phyloP scores from a whole-genome alignment of 345 rosid species.

The Viola odorata region DNA sequence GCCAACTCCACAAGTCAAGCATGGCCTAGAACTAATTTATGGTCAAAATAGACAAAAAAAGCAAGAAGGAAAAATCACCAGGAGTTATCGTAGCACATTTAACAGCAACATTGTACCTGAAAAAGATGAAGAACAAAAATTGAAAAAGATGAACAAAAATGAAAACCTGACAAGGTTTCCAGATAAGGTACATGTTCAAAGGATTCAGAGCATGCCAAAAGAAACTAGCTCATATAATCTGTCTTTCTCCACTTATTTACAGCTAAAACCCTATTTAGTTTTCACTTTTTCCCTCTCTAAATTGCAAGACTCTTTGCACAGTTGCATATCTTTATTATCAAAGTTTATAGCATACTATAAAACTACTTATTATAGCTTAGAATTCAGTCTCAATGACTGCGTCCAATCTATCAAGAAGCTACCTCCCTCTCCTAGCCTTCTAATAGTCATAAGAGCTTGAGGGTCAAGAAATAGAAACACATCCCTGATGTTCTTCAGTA shows the following conservation, averaged over 20 bases:
- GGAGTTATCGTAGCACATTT: conserved; percentile 99
- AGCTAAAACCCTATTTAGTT: not conserved
- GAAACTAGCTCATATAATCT: too few relatives aligned
- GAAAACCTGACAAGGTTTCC: not conserved
- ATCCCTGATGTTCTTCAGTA: too few relatives aligned
- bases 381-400: too few relatives aligned
- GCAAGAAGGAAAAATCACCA: conserved; percentile 52
- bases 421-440: too few relatives aligned
- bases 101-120: conserved; percentile 91
- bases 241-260: too few relatives aligned
- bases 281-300: not conserved
- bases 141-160: not conserved
- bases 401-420: too few relatives aligned
- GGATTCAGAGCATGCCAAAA: not conserved
- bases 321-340: not conserved
- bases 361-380: too few relatives aligned
- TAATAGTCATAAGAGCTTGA: too few relatives aligned
- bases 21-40: not conserved
- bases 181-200: not conserved
- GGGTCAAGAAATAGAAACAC: too few relatives aligned
- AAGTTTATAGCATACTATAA: too few relatives aligned
- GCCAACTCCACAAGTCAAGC: not conserved
- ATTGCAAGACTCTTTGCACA: not conserved
- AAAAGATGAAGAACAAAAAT: conserved; percentile 11
- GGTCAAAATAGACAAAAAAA: not conserved